Percentiles rank a stretch among this genome's conserved stretches.
Evolutionary conservation across 805 yeast genomes (phyloP).

Genomic region (Saccharomyces eubayanus): DNA sequence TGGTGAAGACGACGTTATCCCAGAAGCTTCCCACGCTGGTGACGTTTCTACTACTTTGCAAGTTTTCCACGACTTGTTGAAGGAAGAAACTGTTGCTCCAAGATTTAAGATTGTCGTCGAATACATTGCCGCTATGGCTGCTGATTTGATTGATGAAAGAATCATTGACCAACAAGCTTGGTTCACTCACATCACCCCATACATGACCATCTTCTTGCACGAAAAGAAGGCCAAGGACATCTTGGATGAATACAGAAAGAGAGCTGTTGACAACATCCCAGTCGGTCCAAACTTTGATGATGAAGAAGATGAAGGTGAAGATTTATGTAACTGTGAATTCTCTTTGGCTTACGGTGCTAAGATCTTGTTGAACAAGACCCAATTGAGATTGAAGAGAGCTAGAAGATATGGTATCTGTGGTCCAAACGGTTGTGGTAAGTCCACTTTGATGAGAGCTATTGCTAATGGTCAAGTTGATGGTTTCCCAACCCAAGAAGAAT

Average conservation of each 20-base stretch:
- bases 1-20: constrained; percentile 79
- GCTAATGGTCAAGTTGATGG: constrained; percentile 99
- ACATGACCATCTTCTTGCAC: constrained; percentile 92
- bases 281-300: constrained; percentile 93
- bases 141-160: constrained; percentile 98
- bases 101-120: constrained; percentile 73
- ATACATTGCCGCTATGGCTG: constrained; percentile 94
- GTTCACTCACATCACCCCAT: constrained; percentile 83
- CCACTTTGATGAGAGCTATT: constrained; percentile 95
- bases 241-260: constrained; percentile 90
- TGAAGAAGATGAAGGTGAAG: constrained; percentile 98
- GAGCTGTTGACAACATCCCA: constrained; percentile 97
- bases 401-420: constrained; percentile 99
- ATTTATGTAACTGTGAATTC: constrained; percentile 99
- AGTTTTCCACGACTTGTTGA: constrained; percentile 67
- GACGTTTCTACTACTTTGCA: constrained; percentile 79
- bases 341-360: constrained; percentile 99
- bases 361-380: constrained; percentile 98
- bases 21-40: constrained; percentile 99
- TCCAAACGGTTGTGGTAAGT: constrained; percentile 99
- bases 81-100: constrained; percentile 55
- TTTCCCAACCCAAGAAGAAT: constrained; percentile 98
- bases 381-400: constrained; percentile 96
- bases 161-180: constrained; percentile 85
- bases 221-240: constrained; percentile 83